These are phyloP conservation scores for Acrasis kona DNA, from an alignment of 78 protist genomes.

Conservation along the genomic window DNA sequence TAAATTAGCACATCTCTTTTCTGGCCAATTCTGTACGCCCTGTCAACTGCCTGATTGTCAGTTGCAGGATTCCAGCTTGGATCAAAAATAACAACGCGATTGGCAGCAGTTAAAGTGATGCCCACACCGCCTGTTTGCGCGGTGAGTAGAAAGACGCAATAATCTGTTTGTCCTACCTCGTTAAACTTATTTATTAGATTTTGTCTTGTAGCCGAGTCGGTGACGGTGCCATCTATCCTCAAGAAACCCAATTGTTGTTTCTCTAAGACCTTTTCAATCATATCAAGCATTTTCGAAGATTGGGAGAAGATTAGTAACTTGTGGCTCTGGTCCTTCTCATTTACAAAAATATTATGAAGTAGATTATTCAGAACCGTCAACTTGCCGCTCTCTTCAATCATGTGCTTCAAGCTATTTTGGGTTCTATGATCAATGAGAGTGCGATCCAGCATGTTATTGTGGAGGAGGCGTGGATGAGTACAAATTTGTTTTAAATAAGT, in stretches of 20 bases:
- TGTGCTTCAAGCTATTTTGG: background rate
- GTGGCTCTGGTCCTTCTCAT: no score
- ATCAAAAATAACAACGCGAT: constrained; percentile 85
- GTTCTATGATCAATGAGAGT: background rate
- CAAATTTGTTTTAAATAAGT: constrained; percentile 55
- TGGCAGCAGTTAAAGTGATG: constrained; percentile 88
- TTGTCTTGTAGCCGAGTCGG: constrained; percentile 29
- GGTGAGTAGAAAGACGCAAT: constrained; percentile 82
- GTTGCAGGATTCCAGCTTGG: constrained; percentile 94
- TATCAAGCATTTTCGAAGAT: constrained; percentile 87
- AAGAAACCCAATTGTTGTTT: background rate
- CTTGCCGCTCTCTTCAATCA: constrained; percentile 5
- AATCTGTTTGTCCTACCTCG: background rate
- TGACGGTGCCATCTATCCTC: constrained; percentile 91
- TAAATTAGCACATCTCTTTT: constrained; percentile 60
- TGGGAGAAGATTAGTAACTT: constrained; percentile 82
- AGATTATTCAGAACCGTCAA: background rate
- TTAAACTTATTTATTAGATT: constrained; percentile 51
- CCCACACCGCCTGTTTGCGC: constrained; percentile 90
- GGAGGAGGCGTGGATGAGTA: constrained; percentile 27
- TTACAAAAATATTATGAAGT: no score
- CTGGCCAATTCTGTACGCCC: constrained; percentile 95
- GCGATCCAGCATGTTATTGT: background rate
- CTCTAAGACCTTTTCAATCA: constrained; percentile 48
- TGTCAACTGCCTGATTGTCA: constrained; percentile 88